Base-by-base conservation (phyloP, 306 rosid genomes). In the Corylus heterophylla region DNA sequence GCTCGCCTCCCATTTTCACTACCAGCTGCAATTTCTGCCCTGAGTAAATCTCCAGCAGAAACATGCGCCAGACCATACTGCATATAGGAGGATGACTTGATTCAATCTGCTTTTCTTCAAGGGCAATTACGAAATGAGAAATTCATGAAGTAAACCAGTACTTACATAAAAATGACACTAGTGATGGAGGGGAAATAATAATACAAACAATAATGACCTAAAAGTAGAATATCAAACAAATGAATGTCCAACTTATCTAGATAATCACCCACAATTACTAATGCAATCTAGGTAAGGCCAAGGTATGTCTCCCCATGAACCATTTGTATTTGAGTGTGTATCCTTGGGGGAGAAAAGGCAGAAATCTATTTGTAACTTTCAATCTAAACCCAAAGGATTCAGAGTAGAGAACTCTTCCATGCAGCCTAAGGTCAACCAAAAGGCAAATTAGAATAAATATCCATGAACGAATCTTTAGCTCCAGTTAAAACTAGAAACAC, bases 11-110 rank as follows among this genome's bases (percentile, higher is more conserved):
- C 99, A 81, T 90, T 91, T 50, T 88, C 86, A 83, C 97, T 95
- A 76, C 92, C 98, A 2, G 89, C 89, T 10, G 87, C 88, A 78
- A 95, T 87, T 81, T 95, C 99, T 8, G 94, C 89, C 83, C 99
- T 88, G 9, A 95, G 96, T 85, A 91, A 93, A 83, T 93, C 99
- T 81, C 99, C 99, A 79, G 98, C 99, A 84, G 99, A 88, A 29
- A 95, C 63, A 72, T 95, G 99, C 82, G 90, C 98, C 89, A 95
- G 85, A 78, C 84, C 91, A 72, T 90, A 93, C 98, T 95, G 97
- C 91, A 88, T 54, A 86, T 55, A 86, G 42, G 78, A 86, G 82
- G 83, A 71, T 54, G 69, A 83, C 76, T 84, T 69, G 81, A 83
- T 81, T 88, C 84, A 88, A 85, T 80, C 80, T 85, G 79, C 78